Evolutionary conservation across 306 rosid species (phyloP), one percentile per base, ranked within the genome.

Genomic region (Fragaria iinumae): DNA sequence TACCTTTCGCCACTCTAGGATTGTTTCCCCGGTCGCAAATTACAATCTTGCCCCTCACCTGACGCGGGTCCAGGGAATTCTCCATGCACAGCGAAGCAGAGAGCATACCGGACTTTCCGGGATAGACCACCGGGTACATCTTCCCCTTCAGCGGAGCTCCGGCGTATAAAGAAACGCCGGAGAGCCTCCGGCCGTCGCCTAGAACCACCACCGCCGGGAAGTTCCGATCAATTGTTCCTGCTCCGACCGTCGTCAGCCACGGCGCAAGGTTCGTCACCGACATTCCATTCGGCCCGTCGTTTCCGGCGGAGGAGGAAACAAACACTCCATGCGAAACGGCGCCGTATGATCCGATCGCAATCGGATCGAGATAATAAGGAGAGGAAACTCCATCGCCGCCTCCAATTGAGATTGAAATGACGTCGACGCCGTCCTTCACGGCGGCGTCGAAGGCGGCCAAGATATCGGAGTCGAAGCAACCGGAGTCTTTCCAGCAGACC

Each of bases 401-500:
- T 0, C 98, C 98, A 17, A 93, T 90, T 1, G 98, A 93, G 38
- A 91, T 84, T 0, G 98, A 93, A 48, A 93, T 90, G 3, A 93
- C 94, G 59, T 93, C 96, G 0, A 93, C 97, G 11, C 97, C 98
- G 74, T 93, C 98, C 0, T 63, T 67, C 0, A 93, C 97, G 10
- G 98, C 96, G 27, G 83, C 38, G 56, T 93, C 97, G 45, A 89
- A 91, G 6, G 97, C 97, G 0, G 96, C 90, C 0, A 93, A 84
- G 7, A 93, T 93, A 41, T 93, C 98, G 0, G 98, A 93, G 32
- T 90, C 98, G 14, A 91, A 91, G 77, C 98, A 93, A 11, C 98
- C 98, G 0, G 96, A 78, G 6, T 86, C 82, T 69, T 84, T 91
- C 98, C 98, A 93, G 83, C 98, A 93, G 16, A 93, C 98, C 78